Percentiles rank a stretch among this genome's conserved stretches.
Evolutionary conservation across 495 filamentous ascomycete genomes (phyloP).

Genomic region (Choiromyces venosus): DNA sequence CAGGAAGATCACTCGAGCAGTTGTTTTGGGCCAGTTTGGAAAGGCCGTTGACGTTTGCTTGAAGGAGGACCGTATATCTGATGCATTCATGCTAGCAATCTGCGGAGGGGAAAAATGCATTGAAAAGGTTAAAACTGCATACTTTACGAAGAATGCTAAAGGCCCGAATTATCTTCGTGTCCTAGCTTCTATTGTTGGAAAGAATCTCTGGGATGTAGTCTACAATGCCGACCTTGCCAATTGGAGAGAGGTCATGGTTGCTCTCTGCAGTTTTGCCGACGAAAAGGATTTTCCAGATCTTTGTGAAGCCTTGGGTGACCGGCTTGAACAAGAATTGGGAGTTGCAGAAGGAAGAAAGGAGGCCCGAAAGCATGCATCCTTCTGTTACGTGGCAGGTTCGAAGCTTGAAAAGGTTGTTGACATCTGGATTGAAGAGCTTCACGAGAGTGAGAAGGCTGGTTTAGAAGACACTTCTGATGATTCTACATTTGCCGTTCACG

Average conservation of each 20-base stretch:
- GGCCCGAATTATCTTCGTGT: conserved; percentile 89
- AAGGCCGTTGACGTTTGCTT: conserved; percentile 82
- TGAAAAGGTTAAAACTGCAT: conserved; percentile 86
- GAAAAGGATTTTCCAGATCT: conserved; percentile 87
- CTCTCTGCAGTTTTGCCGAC: conserved; percentile 89
- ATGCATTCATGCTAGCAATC: conserved; percentile 97
- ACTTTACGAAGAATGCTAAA: conserved; percentile 73
- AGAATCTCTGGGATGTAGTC: conserved; percentile 97
- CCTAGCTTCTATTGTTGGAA: conserved; percentile 83
- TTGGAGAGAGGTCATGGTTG: conserved; percentile 96
- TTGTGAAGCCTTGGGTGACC: conserved; percentile 92
- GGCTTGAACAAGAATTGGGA: conserved; percentile 66
- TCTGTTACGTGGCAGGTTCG: conserved; percentile 91
- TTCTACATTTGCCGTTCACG: conserved; percentile 86
- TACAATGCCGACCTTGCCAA: conserved; percentile 86
- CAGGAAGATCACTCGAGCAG: conserved; percentile 73
- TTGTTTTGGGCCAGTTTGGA: conserved; percentile 87
- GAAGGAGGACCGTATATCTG: conserved; percentile 79
- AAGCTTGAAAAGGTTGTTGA: conserved; percentile 93
- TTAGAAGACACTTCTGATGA: conserved; percentile 62
- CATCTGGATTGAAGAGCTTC: conserved; percentile 87
- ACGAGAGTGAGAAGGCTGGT: conserved; percentile 70
- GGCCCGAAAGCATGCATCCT: conserved; percentile 77
- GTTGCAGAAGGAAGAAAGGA: conserved; percentile 49
- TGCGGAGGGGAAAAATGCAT: conserved; percentile 91